phyloP scores from a whole-genome alignment of 1,284 basidiomycete genomes.

The Puccinia hordei region DNA sequence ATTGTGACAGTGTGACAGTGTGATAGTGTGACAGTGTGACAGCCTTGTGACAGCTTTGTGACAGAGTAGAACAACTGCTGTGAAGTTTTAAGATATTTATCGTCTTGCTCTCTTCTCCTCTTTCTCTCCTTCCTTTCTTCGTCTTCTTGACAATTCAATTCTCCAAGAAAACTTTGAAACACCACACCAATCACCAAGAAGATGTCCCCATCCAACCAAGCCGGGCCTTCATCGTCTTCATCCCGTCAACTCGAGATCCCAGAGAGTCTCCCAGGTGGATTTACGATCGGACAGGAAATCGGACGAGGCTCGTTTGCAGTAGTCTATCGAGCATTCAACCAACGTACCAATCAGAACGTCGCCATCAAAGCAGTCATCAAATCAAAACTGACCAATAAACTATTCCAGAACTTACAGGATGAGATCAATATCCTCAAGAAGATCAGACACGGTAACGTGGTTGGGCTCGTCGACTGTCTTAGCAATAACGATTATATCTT shows the following conservation, averaged over 20 bases:
- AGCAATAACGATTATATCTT: constrained; percentile 90
- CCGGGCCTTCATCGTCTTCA: too few relatives aligned
- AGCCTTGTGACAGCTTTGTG: too few relatives aligned
- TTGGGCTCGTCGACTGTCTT: constrained; percentile 87
- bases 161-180: too few relatives aligned
- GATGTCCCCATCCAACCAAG: too few relatives aligned
- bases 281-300: constrained; percentile 64
- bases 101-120: too few relatives aligned
- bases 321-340: constrained; percentile 86
- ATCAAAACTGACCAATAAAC: constrained; percentile 83
- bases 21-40: too few relatives aligned
- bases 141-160: too few relatives aligned
- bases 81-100: too few relatives aligned
- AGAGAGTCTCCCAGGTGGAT: constrained; percentile 60
- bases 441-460: constrained; percentile 89
- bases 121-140: too few relatives aligned
- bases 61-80: too few relatives aligned
- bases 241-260: constrained; percentile 13
- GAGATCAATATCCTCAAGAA: constrained; percentile 97
- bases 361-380: constrained; percentile 95
- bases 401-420: constrained; percentile 93
- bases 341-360: constrained; percentile 63
- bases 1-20: too few relatives aligned
- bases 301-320: constrained; percentile 87
- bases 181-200: background rate